Percentiles rank a stretch among this genome's conserved stretches.
These are phyloP conservation scores for Fusarium nisikadoi DNA, from an alignment of 2,329 filamentous ascomycete species.

Conservation along the genomic window DNA sequence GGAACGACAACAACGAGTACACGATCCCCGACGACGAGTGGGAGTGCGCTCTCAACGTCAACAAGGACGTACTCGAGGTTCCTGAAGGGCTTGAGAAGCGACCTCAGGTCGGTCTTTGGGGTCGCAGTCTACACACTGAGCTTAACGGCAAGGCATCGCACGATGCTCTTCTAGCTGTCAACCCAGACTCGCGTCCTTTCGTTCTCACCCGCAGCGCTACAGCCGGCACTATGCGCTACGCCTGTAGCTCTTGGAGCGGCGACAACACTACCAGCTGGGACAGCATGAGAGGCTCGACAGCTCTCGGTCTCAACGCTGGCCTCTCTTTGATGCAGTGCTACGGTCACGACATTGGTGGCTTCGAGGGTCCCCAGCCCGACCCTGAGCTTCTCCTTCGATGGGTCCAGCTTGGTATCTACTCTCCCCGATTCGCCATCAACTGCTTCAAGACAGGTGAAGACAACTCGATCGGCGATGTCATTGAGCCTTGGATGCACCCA, in stretches of 20 bases:
- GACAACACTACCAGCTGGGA: slow-evolving; percentile 81
- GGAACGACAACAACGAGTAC: slow-evolving; percentile 86
- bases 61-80: slow-evolving; percentile 47
- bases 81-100: slow-evolving; percentile 51
- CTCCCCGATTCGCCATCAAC: slow-evolving; percentile 78
- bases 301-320: slow-evolving; percentile 73
- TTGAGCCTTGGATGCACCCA: slow-evolving; percentile 83
- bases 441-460: slow-evolving; percentile 79
- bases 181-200: slow-evolving; percentile 71
- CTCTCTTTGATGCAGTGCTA: slow-evolving; percentile 76
- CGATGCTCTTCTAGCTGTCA: slow-evolving; percentile 69
- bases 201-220: slow-evolving; percentile 78
- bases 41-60: slow-evolving; percentile 65
- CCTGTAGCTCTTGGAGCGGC: slow-evolving; percentile 78
- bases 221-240: slow-evolving; percentile 75
- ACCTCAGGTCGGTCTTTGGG: slow-evolving; percentile 73
- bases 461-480: slow-evolving; percentile 75
- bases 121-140: slow-evolving; percentile 75
- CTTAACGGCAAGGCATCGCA: slow-evolving; percentile 77
- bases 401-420: slow-evolving; percentile 77
- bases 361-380: slow-evolving; percentile 77
- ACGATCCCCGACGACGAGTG: slow-evolving; percentile 73
- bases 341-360: slow-evolving; percentile 80
- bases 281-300: slow-evolving; percentile 77
- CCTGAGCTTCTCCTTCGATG: slow-evolving; percentile 78